These are phyloP conservation scores for Phialophora macrospora DNA, from an alignment of 2,329 filamentous ascomycete species.

Conservation along the genomic window DNA sequence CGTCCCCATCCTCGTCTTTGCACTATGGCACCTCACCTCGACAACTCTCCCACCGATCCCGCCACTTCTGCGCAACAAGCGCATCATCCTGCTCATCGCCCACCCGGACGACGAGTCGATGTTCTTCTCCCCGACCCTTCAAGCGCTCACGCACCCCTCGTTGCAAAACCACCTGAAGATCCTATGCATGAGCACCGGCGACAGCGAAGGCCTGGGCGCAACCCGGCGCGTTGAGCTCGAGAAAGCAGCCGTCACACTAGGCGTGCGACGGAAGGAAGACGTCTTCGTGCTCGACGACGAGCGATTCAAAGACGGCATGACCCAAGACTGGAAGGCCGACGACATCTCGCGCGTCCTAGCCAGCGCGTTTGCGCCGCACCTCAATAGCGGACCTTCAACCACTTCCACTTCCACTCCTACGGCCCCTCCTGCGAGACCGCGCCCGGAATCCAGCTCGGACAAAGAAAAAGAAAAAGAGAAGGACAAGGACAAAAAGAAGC, in stretches of 20 bases:
- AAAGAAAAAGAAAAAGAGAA: constrained; percentile 27
- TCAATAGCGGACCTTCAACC: constrained; percentile 44
- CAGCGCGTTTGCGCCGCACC: constrained; percentile 73
- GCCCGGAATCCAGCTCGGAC: constrained; percentile 1
- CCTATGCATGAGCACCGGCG: constrained; percentile 83
- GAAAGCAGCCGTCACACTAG: constrained; percentile 77
- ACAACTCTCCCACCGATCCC: constrained; percentile 46
- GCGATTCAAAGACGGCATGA: constrained; percentile 87
- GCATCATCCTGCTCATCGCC: constrained; percentile 89
- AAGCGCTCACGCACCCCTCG: constrained; percentile 79
- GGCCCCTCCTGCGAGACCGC: constrained; percentile 41
- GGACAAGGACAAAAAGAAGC: constrained; percentile 29
- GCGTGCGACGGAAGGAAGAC: constrained; percentile 74
- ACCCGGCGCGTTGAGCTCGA: constrained; percentile 82
- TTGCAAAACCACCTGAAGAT: constrained; percentile 92
- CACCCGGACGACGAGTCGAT: constrained; percentile 99
- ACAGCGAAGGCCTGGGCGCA: constrained; percentile 85
- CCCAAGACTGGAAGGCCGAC: constrained; percentile 71
- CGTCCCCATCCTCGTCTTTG: constrained; percentile 34
- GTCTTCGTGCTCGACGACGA: constrained; percentile 83
- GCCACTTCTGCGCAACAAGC: constrained; percentile 76
- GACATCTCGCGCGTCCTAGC: constrained; percentile 73
- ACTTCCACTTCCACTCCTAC: constrained; percentile 48
- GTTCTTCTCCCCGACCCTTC: constrained; percentile 92
- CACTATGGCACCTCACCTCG: constrained; percentile 44